Conservation (phyloP, 768 basidiomycete species). For the Lentinus brumalis region DNA sequence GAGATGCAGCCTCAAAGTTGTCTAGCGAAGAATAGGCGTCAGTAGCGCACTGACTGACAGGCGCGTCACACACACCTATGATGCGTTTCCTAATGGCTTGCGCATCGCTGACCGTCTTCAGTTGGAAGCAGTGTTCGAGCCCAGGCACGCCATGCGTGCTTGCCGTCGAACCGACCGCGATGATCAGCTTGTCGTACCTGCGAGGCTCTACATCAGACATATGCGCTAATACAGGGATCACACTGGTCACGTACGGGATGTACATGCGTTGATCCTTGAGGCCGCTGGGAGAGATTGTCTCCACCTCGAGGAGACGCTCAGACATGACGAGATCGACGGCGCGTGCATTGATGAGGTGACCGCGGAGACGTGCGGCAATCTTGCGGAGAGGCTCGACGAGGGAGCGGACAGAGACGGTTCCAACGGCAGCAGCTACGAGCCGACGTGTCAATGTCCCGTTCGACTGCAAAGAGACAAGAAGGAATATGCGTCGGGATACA, state of each 20-base stretch:
- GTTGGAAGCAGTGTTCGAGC: slow-evolving; percentile 89
- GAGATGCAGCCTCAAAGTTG: slow-evolving; percentile 89
- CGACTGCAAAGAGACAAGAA: no score
- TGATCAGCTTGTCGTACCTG: slow-evolving; percentile 89
- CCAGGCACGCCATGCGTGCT: slow-evolving; percentile 94
- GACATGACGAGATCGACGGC: slow-evolving; percentile 91
- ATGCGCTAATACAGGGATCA: neutral
- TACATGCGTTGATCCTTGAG: slow-evolving; percentile 69
- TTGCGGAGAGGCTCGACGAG: slow-evolving; percentile 95
- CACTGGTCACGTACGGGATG: slow-evolving; percentile 65
- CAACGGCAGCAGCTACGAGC: slow-evolving; percentile 80
- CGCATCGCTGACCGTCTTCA: slow-evolving; percentile 92
- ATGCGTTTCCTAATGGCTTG: slow-evolving; percentile 86
- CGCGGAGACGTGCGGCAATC: slow-evolving; percentile 85
- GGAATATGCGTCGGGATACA: no score
- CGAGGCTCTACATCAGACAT: neutral
- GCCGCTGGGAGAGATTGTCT: slow-evolving; percentile 57
- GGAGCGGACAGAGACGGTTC: slow-evolving; percentile 90
- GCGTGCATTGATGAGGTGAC: slow-evolving; percentile 86
- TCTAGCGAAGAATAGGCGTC: slow-evolving; percentile 44
- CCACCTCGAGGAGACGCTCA: slow-evolving; percentile 84
- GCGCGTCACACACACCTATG: slow-evolving; percentile 56
- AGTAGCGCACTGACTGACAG: neutral
- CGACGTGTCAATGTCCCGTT: neutral
- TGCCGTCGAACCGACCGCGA: slow-evolving; percentile 89